Evolutionary conservation across 805 yeast genomes (phyloP).

Genomic region (Yamadazyma paraphyllophila): DNA sequence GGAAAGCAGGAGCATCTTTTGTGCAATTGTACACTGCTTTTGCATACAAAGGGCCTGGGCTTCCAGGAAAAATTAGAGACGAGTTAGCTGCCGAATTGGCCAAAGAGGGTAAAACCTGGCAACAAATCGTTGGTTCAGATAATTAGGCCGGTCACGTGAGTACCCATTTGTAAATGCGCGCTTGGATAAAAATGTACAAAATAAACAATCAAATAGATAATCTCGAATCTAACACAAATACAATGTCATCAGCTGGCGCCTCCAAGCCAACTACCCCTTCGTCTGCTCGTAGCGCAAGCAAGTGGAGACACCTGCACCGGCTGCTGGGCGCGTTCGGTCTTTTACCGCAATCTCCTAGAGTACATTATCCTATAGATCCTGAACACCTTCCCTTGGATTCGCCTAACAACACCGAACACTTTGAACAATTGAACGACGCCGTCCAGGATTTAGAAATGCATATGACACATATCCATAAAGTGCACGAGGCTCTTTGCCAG

Average conservation of each 20-base stretch:
- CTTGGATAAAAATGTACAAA: too few species aligned
- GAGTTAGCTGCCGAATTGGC: slow-evolving; percentile 48
- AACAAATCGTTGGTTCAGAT: slow-evolving; percentile 49
- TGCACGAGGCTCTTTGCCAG: slow-evolving; percentile 59
- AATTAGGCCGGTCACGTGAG: slow-evolving; percentile 31
- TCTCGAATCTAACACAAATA: slow-evolving; percentile 1
- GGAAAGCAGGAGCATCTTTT: slow-evolving; percentile 90
- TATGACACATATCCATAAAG: slow-evolving; percentile 52
- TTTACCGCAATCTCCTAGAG: slow-evolving; percentile 41
- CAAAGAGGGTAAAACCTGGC: slow-evolving; percentile 82
- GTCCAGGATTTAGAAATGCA: slow-evolving; percentile 57
- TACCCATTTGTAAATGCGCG: too few species aligned
- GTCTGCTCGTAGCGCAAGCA: background rate
- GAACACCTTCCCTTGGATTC: slow-evolving; percentile 44
- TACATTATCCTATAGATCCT: slow-evolving; percentile 43
- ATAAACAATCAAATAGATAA: too few species aligned
- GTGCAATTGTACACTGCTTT: slow-evolving; percentile 85
- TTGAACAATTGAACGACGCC: slow-evolving; percentile 47
- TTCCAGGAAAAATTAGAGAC: slow-evolving; percentile 48
- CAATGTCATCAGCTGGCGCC: background rate
- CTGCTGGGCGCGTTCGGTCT: slow-evolving; percentile 37
- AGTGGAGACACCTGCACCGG: slow-evolving; percentile 11
- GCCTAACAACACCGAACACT: slow-evolving; percentile 35
- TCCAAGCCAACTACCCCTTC: slow-evolving; percentile 9
- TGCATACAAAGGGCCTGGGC: slow-evolving; percentile 91